Evolutionary conservation across 768 basidiomycete species (phyloP), one percentile per base, ranked within the genome.

Genomic region (Xerocomellus intermedius): DNA sequence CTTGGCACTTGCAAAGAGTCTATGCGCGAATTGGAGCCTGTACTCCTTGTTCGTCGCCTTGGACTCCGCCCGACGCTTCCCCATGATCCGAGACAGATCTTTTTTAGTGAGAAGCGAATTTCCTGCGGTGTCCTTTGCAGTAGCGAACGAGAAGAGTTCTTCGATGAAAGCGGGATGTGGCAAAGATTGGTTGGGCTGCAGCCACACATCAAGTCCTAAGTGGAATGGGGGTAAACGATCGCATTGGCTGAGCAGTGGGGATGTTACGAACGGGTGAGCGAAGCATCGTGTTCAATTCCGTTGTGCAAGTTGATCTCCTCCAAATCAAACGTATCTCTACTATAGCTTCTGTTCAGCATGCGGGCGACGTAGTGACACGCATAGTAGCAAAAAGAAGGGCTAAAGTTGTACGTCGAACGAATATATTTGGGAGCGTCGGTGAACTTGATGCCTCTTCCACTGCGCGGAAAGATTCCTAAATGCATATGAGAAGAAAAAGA

Each of bases 381-480:
- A 64, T 79, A 88, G 62, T 73, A 76, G 63, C 82, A 84, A 73
- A 91, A 88, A 1, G 82, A 78, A 1, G 85, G 75, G 6, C 81
- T 74, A 52, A 90, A 88, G 71, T 91, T 91, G 75, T 78, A 91
- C 1, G 85, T 82, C 24, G 73, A 46, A 2, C 77, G 75, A 60
- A 87, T 73, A 7, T 63, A 70, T 6, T 48, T 38, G 5, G 58
- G 63, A 21, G 78, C 50, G 24, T 79, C 71, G 14, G 61, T 62
- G 61, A 91, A 91, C 12, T 76, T 75, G 68, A 93, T 85, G 57
- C 82, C 82, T 48, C 70, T 82, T 19, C 91, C 91, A 77, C 83
- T 79, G 41, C 74, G 85, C 0, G 91, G 66, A 44, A 82, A 52
- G 35, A 82, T 75, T 3, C 72, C 73, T 74, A 42, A 13, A 35